Evolutionary conservation across 805 yeast species (phyloP), one percentile per base, ranked within the genome.

Genomic region (Kazachstania africana): DNA sequence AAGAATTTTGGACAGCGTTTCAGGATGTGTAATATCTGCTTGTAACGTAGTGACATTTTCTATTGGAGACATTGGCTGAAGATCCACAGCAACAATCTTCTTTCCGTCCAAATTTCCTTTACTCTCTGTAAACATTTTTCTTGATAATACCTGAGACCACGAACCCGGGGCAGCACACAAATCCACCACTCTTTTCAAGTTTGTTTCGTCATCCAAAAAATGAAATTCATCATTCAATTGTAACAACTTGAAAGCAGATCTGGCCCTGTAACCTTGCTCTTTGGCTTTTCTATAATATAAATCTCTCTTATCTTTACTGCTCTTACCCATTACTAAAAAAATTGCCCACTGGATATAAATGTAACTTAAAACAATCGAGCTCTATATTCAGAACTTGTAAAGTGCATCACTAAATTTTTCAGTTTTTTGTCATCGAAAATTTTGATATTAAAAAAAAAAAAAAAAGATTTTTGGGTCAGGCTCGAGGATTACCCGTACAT

Each of bases 101-200:
- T 82, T 73, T 8, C 48, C 43, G 4, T 50, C 56, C 10, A 56
- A 52, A 12, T 42, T 42, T 25, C 43, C 42, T 31, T 41, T 44
- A n/a, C 48, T 47, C 23, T 57, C 66, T 37, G 63, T 62, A 43
- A 66, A 72, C 24, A 82, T 57, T 46, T 77, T 76, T 43, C 82
- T 59, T 20, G 91, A 77, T 10, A 91, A 67, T 0, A 91, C 98
- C 53, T 91, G 98, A 1, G 94, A 81, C 98, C 98, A 91, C 3
- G 96, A 85, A 1, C 96, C 95, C 1, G 96, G 96, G 4, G 97
- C 98, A 23, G 98, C 98, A 66, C 98, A 91, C 19, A 91, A 65
- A 58, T 91, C 98, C 4, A 91, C 98, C 4, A 91, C 97, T 44
- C 95, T 63, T 27, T 65, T 66, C 22, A 85, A 75, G 25, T 73